These are phyloP conservation scores for Cyathus striatus DNA, from an alignment of 768 basidiomycete species.

Conservation along the genomic window DNA sequence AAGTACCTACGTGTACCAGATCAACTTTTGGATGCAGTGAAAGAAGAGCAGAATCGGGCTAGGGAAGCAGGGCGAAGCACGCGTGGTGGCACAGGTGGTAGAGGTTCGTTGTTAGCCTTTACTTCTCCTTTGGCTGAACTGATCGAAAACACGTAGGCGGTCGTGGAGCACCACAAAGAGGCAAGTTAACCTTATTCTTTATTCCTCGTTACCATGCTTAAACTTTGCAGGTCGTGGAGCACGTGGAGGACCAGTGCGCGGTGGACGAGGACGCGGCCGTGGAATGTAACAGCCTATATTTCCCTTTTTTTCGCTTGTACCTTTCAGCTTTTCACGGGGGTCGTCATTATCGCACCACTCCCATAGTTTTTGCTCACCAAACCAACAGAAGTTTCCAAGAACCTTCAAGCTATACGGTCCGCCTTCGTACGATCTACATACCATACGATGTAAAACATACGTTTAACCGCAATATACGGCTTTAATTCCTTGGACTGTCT, in stretches of 20 bases:
- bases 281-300: constrained; percentile 37
- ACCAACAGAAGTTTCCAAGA: too few species aligned
- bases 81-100: constrained; percentile 42
- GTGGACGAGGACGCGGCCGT: constrained; percentile 56
- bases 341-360: too few species aligned
- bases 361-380: too few species aligned
- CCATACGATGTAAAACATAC: too few species aligned
- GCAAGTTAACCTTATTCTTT: constrained; percentile 13
- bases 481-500: too few species aligned
- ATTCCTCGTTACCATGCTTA: neutral
- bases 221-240: constrained; percentile 44
- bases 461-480: too few species aligned
- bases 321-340: too few species aligned
- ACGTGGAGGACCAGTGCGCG: constrained; percentile 52
- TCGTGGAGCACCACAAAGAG: constrained; percentile 35
- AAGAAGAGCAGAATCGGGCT: constrained; percentile 86
- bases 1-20: constrained; percentile 97
- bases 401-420: too few species aligned
- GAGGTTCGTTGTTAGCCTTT: constrained; percentile 14
- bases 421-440: too few species aligned
- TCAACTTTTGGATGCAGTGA: constrained; percentile 79
- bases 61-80: constrained; percentile 71
- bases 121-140: neutral
- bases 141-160: constrained; percentile 20
- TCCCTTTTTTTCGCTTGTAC: too few species aligned